phyloP scores from a whole-genome alignment of 192 early-diverging fungal genomes.

The Chytriomyces confervae region DNA sequence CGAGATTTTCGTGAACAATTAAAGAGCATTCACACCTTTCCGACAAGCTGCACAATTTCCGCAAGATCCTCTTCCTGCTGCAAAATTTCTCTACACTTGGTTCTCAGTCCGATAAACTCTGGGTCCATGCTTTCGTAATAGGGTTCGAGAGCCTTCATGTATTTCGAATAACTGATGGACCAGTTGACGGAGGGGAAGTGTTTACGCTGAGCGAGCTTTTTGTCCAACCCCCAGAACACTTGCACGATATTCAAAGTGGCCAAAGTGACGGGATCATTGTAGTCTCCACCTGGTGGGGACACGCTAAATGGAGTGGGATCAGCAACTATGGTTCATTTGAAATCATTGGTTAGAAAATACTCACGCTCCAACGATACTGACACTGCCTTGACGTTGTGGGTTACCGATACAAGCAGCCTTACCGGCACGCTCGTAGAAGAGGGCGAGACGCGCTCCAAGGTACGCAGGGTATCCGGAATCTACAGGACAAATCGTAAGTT shows the following conservation, averaged over 20 bases:
- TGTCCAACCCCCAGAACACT: constrained; percentile 99
- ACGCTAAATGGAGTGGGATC: constrained; percentile 60
- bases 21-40: constrained; percentile 70
- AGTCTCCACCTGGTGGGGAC: constrained; percentile 99
- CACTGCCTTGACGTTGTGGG: constrained; percentile 89
- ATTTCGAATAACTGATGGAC: constrained; percentile 97
- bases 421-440: constrained; percentile 99
- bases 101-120: constrained; percentile 90
- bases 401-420: constrained; percentile 95
- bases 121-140: constrained; percentile 95
- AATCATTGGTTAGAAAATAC: constrained; percentile 28
- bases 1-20: neutral
- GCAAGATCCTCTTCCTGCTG: constrained; percentile 98
- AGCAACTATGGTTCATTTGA: neutral
- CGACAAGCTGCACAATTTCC: constrained; percentile 99
- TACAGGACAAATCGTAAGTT: constrained; percentile 4
- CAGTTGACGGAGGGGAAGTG: constrained; percentile 99
- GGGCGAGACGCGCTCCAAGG: constrained; percentile 95
- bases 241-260: constrained; percentile 98
- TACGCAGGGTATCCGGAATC: constrained; percentile 99
- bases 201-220: constrained; percentile 99
- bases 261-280: constrained; percentile 97
- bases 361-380: constrained; percentile 95
- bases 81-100: constrained; percentile 96
- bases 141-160: constrained; percentile 96